A percentile compares a stretch with the other conserved stretches of the same genome.
Conservation (phyloP, 139 green algal genomes). For the Spirogloea muscicola region DNA sequence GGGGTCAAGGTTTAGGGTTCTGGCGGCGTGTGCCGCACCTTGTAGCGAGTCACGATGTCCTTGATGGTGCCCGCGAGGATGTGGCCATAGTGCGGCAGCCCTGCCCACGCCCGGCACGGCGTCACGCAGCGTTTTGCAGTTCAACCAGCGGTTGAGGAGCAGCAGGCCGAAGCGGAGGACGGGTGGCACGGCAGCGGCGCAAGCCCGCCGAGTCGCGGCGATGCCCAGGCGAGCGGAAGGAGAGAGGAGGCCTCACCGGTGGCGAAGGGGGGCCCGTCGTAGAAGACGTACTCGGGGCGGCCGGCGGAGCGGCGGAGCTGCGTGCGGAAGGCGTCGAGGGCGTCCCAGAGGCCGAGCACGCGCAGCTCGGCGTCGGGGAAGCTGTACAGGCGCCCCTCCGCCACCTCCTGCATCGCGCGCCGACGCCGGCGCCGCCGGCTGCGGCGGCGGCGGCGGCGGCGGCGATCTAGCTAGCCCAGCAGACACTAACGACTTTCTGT, state of each 20-base stretch:
- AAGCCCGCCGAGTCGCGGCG: no score
- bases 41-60: constrained; percentile 95
- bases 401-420: constrained; percentile 27
- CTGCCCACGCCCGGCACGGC: neutral
- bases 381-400: constrained; percentile 65
- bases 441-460: neutral
- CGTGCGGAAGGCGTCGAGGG: constrained; percentile 65
- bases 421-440: neutral
- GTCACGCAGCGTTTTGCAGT: no score
- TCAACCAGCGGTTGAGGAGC: neutral
- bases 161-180: neutral
- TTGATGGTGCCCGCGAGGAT: constrained; percentile 98
- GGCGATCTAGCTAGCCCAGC: neutral
- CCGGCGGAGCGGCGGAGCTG: constrained; percentile 83
- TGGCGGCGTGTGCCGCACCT: constrained; percentile 17
- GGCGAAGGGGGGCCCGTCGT: constrained; percentile 96
- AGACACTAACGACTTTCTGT: neutral
- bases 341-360: constrained; percentile 77
- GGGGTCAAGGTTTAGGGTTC: neutral
- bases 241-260: no score
- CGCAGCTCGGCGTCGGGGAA: constrained; percentile 86
- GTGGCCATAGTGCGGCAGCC: constrained; percentile 97
- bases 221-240: no score
- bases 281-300: constrained; percentile 94
- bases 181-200: neutral